phyloP scores from a whole-genome alignment of 805 yeast species.

The Wickerhamomyces ciferrii region DNA sequence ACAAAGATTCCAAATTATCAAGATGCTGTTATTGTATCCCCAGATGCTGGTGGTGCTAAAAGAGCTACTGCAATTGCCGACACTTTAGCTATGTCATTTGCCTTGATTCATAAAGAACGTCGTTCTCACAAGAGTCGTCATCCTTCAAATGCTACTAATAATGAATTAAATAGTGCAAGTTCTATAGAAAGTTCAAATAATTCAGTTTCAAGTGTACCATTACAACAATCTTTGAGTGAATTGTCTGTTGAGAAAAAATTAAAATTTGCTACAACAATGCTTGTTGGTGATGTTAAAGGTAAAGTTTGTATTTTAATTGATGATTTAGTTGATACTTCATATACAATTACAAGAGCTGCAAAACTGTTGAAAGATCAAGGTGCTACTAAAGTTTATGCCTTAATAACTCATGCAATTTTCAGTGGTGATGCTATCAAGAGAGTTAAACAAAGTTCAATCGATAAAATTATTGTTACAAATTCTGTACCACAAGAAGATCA shows the following conservation, averaged over 20 bases:
- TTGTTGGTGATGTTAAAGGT: conserved; percentile 90
- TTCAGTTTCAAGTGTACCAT: conserved; percentile 8
- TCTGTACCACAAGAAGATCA: conserved; percentile 81
- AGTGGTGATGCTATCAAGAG: conserved; percentile 85
- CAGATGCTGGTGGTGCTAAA: conserved; percentile 99
- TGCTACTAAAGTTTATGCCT: conserved; percentile 77
- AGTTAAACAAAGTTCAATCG: conserved; percentile 63
- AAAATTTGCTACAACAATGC: conserved; percentile 78
- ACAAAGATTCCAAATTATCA: conserved; percentile 73
- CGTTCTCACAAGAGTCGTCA: conserved; percentile 39
- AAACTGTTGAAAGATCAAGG: conserved; percentile 89
- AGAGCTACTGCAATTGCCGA: conserved; percentile 95
- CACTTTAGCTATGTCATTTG: conserved; percentile 80
- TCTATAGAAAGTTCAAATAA: background rate
- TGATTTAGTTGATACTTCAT: conserved; percentile 91
- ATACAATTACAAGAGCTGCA: conserved; percentile 90
- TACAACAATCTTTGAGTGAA: conserved; percentile 15
- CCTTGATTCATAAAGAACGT: conserved; percentile 92
- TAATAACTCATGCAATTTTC: conserved; percentile 90
- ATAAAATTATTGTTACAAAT: conserved; percentile 83
- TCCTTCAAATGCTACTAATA: conserved; percentile 14
- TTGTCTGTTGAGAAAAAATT: conserved; percentile 12
- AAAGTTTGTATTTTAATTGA: conserved; percentile 88
- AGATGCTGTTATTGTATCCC: conserved; percentile 89
- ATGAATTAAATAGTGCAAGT: conserved; percentile 5